Evolutionary conservation across 352 stramenopile species (phyloP), one percentile per base, ranked within the genome.

Genomic region (Pythium aristosporum): DNA sequence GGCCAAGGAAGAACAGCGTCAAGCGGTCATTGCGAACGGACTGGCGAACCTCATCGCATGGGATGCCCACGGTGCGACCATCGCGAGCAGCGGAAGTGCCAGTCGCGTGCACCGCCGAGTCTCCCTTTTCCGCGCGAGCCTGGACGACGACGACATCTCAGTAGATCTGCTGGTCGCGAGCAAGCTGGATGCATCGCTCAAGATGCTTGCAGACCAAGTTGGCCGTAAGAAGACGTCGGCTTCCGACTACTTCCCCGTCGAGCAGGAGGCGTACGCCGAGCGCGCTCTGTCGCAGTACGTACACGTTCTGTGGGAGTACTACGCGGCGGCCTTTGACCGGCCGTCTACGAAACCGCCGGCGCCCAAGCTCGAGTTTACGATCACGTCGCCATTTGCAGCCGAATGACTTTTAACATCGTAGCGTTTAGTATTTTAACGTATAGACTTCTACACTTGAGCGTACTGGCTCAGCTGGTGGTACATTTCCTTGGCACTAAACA

Each of bases 101-200:
- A 44, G 51, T n/a, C 21, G 52, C 44, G 32, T 30, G n/a, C 34
- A 48, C 23, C 44, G 58, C 42, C 64, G 71, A 12, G 76, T 88
- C 36, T 72, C 78, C 16, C 72, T 95, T 41, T 93, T 95, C 60
- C 82, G 72, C 30, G 80, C 90, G 30, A 87, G 82, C 57, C 75
- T 95, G 4, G 76, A 80, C 21, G 78, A 95, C 58, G 86, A 95
- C 51, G 84, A 89, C 55, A 65, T 95, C 6, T 92, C 84, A 28
- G 83, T 95, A 16, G 86, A 95, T 58, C 60, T 95, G 21, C 87
- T 83, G 3, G 86, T 95, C 21, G 76, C 74, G 5, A 93, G 84
- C 70, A 95, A 95, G 61, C 59, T 95, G 23, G 86, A 95, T 61
- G 83, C 85, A 34, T 82, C 89, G 43, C 87, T 95, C 61, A 95